A percentile compares a stretch with the other conserved stretches of the same genome.
These are phyloP conservation scores for Sphenostylis stenocarpa DNA, from an alignment of 306 rosid species.

Conservation along the genomic window DNA sequence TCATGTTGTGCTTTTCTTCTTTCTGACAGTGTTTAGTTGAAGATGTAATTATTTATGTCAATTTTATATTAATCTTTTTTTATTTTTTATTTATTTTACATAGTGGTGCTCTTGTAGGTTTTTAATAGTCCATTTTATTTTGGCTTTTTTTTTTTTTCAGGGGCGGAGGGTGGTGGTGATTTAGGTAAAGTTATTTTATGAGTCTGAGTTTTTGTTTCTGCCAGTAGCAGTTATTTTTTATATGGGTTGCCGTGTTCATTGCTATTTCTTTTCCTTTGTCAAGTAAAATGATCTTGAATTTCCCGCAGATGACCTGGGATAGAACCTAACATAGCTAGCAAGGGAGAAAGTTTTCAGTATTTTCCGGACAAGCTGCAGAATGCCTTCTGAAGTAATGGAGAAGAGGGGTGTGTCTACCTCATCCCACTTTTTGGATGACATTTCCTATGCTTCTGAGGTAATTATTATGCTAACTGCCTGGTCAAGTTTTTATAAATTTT, in stretches of 20 bases:
- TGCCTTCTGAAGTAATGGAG: constrained; percentile 78
- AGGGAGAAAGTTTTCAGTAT: constrained; percentile 33
- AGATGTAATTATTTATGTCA: constrained; percentile 28
- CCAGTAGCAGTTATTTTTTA: constrained; percentile 4
- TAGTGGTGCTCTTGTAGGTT: constrained; percentile 9
- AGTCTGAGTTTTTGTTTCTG: constrained; percentile 20
- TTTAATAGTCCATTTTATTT: neutral
- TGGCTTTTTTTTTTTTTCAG: neutral
- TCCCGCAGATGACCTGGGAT: constrained; percentile 40
- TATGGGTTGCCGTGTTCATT: constrained; percentile 11
- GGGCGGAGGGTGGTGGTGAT: neutral
- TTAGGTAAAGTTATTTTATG: constrained; percentile 17
- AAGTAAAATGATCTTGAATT: constrained; percentile 32
- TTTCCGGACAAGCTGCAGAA: constrained; percentile 49
- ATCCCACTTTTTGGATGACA: constrained; percentile 61
- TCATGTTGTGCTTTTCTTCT: neutral
- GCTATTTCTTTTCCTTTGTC: constrained; percentile 19
- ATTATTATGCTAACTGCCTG: neutral
- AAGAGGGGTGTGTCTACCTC: constrained; percentile 65
- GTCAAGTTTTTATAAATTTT: neutral
- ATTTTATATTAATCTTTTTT: constrained; percentile 17
- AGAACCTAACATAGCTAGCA: constrained; percentile 26
- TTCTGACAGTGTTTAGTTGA: constrained; percentile 36
- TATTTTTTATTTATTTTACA: constrained; percentile 24
- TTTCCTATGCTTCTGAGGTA: constrained; percentile 65